Evolutionary conservation across 208 protist genomes (phyloP), one percentile per base, ranked within the genome.

Genomic region (Entamoeba histolytica): DNA sequence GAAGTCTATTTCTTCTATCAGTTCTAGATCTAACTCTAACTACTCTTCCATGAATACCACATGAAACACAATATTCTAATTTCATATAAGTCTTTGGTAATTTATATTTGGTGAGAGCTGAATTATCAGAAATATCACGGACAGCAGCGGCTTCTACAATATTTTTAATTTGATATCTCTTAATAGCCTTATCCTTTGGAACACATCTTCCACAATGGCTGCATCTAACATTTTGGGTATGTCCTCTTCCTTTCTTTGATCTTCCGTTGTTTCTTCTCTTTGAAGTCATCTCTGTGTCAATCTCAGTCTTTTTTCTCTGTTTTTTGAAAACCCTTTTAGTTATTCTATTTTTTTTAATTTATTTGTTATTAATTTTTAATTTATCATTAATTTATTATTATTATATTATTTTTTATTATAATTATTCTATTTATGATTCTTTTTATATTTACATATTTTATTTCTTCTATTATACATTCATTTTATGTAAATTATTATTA

Each of bases 51-150:
- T 99, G 98, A 95, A 99, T 98, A 94, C 98, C 98, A 97, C 98
- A 99, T 44, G 98, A 98, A 93, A 99, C 98, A 97, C 98, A 99
- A 97, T 99, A 99, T 96, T 98, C 97, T 96, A 98, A 96, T 97
- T 99, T 99, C 95, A 98, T 96, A 97, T 99, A 99, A 93, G 99
- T 96, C 97, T 99, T 99, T 93, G 98, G 98, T 94, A 99, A 97
- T 93, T 94, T 93, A 95, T 97, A 98, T 6, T 50, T 95, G 92
- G 49, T 47, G 12, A 91, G n/a, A 61, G 49, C 93, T 49, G 92
- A 94, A 49, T 92, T 61, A 61, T 52, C 49, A 96, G 97, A 97
- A 94, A 96, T 96, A 94, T 96, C 95, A 49, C 98, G 96, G 95
- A 98, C 97, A 93, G 98, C 96, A 93, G 96, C 98, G 92, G 97